Percentiles rank a stretch among this genome's conserved stretches.
These are phyloP conservation scores for Aspergillus vadensis DNA, from an alignment of 2,329 filamentous ascomycete species.

Conservation along the genomic window DNA sequence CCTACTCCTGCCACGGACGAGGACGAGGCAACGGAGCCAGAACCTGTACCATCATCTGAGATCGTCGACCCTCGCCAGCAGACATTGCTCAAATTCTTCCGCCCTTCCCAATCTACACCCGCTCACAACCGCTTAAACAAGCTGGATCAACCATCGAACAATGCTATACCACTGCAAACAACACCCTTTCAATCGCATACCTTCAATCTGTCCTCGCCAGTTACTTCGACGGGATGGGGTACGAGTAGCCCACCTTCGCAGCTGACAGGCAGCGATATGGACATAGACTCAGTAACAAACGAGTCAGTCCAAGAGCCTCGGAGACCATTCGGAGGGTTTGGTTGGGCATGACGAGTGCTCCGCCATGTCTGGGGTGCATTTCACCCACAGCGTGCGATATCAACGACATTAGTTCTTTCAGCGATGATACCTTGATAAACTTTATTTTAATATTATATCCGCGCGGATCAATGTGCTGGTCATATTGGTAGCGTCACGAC, in stretches of 20 bases:
- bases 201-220: constrained; percentile 20
- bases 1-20: constrained; percentile 14
- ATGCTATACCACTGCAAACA: constrained; percentile 20
- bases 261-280: constrained; percentile 29
- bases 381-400: not conserved
- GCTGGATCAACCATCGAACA: constrained; percentile 21
- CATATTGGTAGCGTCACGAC: constrained; percentile 4
- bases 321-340: constrained; percentile 31
- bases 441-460: no score
- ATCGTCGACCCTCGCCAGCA: constrained; percentile 43
- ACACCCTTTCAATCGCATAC: constrained; percentile 24
- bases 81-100: constrained; percentile 45
- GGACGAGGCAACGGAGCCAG: constrained; percentile 31
- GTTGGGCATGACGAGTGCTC: constrained; percentile 33
- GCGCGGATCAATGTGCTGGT: constrained; percentile 7
- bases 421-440: constrained; percentile 4
- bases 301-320: constrained; percentile 22
- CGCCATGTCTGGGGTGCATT: constrained; percentile 1
- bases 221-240: constrained; percentile 23
- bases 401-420: not conserved
- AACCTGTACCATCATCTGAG: constrained; percentile 28
- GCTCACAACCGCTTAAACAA: constrained; percentile 19
- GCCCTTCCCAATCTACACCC: constrained; percentile 27
- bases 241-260: constrained; percentile 27
- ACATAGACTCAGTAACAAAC: constrained; percentile 33